phyloP scores from a whole-genome alignment of 2,329 filamentous ascomycete genomes.

The Teratosphaeriaceae sp. region DNA sequence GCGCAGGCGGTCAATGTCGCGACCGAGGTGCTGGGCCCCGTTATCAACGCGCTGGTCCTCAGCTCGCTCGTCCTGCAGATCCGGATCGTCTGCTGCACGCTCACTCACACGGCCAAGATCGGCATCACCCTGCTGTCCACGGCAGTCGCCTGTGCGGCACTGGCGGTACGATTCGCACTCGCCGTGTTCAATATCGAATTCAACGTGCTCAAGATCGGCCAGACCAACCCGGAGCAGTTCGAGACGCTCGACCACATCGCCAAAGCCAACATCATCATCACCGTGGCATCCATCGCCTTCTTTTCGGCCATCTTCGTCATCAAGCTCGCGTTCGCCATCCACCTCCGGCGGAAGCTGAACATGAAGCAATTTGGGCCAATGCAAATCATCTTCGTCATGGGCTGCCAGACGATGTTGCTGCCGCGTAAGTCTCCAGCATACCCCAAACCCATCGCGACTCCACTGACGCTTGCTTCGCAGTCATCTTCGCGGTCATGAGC shows the following conservation, averaged over 20 bases:
- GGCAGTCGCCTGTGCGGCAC: conserved; percentile 44
- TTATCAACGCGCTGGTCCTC: conserved; percentile 52
- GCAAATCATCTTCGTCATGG: conserved; percentile 62
- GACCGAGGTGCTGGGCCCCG: conserved; percentile 42
- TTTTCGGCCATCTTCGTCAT: conserved; percentile 56
- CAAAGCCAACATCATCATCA: conserved; percentile 43
- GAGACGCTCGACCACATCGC: conserved; percentile 34
- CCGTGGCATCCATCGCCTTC: conserved; percentile 53
- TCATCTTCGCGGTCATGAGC: conserved; percentile 54
- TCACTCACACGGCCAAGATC: conserved; percentile 35
- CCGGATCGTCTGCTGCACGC: conserved; percentile 53
- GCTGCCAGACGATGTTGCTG: conserved; percentile 58
- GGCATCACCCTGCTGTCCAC: conserved; percentile 39
- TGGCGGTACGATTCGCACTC: conserved; percentile 49
- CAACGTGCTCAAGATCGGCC: conserved; percentile 15
- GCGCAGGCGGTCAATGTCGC: conserved; percentile 35
- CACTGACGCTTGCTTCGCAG: conserved; percentile 34
- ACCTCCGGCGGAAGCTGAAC: conserved; percentile 49
- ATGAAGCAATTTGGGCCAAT: conserved; percentile 57
- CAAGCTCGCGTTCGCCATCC: conserved; percentile 55
- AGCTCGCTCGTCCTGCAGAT: conserved; percentile 57
- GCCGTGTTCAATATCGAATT: conserved; percentile 41
- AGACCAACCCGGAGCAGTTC: conserved; percentile 9
- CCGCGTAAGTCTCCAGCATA: conserved; percentile 45
- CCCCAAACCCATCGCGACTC: neutral